Base-by-base conservation (phyloP, 495 filamentous ascomycete genomes). In the Penicillium subrubescens region DNA sequence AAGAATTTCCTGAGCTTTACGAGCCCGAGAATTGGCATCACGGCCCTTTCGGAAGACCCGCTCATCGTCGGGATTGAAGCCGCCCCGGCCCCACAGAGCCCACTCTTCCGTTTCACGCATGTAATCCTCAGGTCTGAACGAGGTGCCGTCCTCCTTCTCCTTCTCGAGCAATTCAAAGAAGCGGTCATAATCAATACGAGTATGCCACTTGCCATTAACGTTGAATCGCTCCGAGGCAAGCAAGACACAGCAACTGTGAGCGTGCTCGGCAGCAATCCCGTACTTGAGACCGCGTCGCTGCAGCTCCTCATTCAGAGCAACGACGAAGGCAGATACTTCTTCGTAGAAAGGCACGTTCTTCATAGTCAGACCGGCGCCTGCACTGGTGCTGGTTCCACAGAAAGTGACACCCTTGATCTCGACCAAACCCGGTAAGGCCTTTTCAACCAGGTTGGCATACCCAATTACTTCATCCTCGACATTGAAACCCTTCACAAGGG, bases 401-500 rank as follows among this genome's bases (percentile, higher is more conserved):
- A 93, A 98, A 0, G 94, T 98, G 19, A 98, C 94, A 21, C 94
- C 94, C 79, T 98, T 98, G 70, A 97, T 85, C 77, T 98, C 94
- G 23, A 97, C 87, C 68, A 98, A 96, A 73, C 90, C 91, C 0
- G 94, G 94, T 48, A 97, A 78, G 1, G 89, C 94, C 62, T 85
- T 83, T 71, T 92, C 90, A 25, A 97, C 90, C 12, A 98, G 86
- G 71, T 93, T 87, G 0, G 94, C 94, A 73, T 98, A 98, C 3
- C 95, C 94, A 62, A 89, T 83, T 1, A 89, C 92, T 76, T 97
- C 94, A 61, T 96, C 92, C 17, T 96, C 94, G 67, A 98, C 86
- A 71, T 98, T 98, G 82, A 98, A 98, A 2, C 91, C 89, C 79
- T 97, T 97, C 68, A 98, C 94, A 5, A 98, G 87, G 1, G 94